phyloP scores from a whole-genome alignment of 306 rosid genomes.

The Elaeagnus macrophylla region DNA sequence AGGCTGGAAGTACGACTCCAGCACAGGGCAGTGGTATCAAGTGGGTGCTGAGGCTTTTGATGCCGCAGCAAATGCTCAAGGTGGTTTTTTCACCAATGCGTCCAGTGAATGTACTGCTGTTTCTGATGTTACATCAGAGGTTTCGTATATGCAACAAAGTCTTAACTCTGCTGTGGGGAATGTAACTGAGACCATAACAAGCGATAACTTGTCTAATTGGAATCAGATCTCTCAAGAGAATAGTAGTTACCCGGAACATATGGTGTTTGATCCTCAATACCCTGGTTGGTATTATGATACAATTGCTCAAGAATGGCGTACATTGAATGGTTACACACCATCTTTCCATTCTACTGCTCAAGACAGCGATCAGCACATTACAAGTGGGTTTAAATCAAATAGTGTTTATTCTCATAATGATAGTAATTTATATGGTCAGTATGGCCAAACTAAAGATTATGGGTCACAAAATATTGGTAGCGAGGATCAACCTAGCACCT shows the following conservation, averaged over 20 bases:
- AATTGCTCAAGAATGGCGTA: conserved; percentile 55
- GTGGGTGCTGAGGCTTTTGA: conserved; percentile 29
- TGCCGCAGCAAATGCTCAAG: conserved; percentile 27
- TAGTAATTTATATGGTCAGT: conserved; percentile 27
- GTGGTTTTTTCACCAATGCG: conserved; percentile 24
- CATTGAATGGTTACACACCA: conserved; percentile 48
- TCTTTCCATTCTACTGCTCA: conserved; percentile 37
- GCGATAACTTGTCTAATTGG: conserved; percentile 35
- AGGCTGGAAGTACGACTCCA: conserved; percentile 68
- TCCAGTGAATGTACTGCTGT: conserved; percentile 30
- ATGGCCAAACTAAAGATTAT: conserved; percentile 28
- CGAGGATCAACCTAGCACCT: conserved; percentile 40
- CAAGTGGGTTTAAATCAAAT: conserved; percentile 38
- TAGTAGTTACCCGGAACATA: conserved; percentile 66
- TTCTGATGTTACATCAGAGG: conserved; percentile 34
- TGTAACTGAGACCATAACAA: conserved; percentile 43
- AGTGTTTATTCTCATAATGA: conserved; percentile 18
- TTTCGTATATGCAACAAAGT: conserved; percentile 48
- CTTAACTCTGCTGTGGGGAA: conserved; percentile 41
- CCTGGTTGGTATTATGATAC: conserved; percentile 85
- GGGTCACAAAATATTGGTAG: conserved; percentile 29
- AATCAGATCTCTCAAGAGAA: conserved; percentile 47
- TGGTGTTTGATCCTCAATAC: conserved; percentile 69
- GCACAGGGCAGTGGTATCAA: conserved; percentile 68
- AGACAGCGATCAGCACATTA: conserved; percentile 29